Evolutionary conservation across 305 asterid genomes (phyloP), one percentile per base, ranked within the genome.

Genomic region (Ilex paraguariensis): DNA sequence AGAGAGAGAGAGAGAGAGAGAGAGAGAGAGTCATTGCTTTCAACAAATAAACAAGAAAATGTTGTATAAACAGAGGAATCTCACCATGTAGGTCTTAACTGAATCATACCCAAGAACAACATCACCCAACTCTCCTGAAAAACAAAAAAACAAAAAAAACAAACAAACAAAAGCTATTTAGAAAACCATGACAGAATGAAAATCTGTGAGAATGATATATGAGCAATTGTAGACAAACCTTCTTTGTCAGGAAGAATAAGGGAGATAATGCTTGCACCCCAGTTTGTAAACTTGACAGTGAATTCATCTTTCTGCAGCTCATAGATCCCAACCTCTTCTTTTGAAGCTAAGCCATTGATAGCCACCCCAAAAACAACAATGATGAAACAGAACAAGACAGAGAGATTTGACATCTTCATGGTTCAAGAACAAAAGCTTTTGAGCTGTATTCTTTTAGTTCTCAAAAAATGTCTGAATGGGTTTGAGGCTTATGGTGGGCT

Each of bases 41-140:
- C 9, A 36, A 36, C 42, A 36, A 36, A 36, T 5, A 36, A 36
- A 36, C 42, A 36, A 36, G 3, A 36, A 36, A 36, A 8, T 36
- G 42, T 36, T 0, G 28, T 36, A 2, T 36, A 4, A 36, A 36
- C 42, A 36, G 42, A 36, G 33, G 5, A 58, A 28, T 44, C 73
- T 57, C 61, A 91, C 98, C 87, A 15, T 21, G 56, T 87, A 89
- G 31, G 81, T 92, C 69, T 82, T 32, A 17, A 71, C 56, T 11
- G 88, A 82, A 7, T 88, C 96, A 62, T 81, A 89, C 50, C 97
- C 98, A 59, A 92, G 97, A 75, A 87, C 87, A 68, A 89, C 52
- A 73, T 92, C 97, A 17, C 45, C 83, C 39, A 79, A 71, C 58
- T 74, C 84, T 21, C 97, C 96, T 91, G 82, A 5, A 5, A 61